Evolutionary conservation across 208 protist species (phyloP), one percentile per base, ranked within the genome.

Genomic region (Leptomonas pyrrhocoris): DNA sequence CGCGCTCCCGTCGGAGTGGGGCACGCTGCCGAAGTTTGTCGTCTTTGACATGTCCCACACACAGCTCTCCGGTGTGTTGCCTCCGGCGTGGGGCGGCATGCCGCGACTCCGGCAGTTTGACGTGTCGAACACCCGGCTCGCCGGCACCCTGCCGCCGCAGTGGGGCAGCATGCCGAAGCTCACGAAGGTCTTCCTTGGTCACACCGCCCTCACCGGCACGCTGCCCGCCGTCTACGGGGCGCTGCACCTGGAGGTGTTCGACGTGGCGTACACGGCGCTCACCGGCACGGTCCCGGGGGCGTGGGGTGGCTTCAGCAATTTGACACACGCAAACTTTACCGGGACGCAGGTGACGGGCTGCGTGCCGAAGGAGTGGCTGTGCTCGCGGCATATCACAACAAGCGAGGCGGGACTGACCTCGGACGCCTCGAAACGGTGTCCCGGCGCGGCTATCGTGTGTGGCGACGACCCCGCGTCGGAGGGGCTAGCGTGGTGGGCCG

Each of bases 321-420:
- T 65, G 1, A 28, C 2, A 5, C 19, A 5, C 4, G 46, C 43
- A n/a, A 43, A 21, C 46, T 11, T 65, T 7, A 3, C 28, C 11
- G 25, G 30, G n/a, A 65, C 46, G 31, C 46, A 55, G 60, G 13
- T 65, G 27, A 31, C 30, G 9, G 60, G 60, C 1, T 65, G 60
- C 19, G 18, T 55, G 43, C 60, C 60, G 31, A 55, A 21, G 27
- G 31, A 48, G 46, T 65, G 60, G 60, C 28, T 53, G 25, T 55
- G 46, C 31, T 6, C 31, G 2, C 23, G 23, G 23, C 2, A 40
- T 6, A 38, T 64, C 19, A 64, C 13, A 11, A 53, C 23, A 9
- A 8, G 2, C 43, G 58, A 11, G 2, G 27, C 38, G 40, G 60
- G 60, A 3, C 46, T 65, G 45, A 46, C 8, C 12, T 25, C 58